Evolutionary conservation across 371 early-diverging fungal genomes (phyloP), one percentile per base, ranked within the genome.

Genomic region (Actinomortierella wolfii): DNA sequence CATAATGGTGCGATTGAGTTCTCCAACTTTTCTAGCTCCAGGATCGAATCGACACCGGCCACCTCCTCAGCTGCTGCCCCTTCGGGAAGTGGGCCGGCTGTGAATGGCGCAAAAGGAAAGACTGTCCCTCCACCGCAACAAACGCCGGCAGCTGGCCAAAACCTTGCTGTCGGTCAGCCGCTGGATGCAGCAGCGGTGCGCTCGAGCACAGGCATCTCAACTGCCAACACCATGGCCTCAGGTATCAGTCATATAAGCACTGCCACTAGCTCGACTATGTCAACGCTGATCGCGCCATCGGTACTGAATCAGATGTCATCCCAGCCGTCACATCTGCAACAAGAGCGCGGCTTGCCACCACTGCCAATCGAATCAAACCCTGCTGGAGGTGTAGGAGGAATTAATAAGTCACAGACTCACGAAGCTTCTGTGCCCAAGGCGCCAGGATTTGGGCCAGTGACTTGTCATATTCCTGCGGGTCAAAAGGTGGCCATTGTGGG

Each of bases 401-500:
- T 26, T 11, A 51, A 9, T n/a, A n/a, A 51, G 8, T n/a, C n/a
- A n/a, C n/a, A n/a, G n/a, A n/a, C 34, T 34, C 34, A 4, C 11
- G 34, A 34, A 24, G 40, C 18, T 8, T 28, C 18, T 9, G 24
- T 23, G 25, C 1, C 43, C 42, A 54, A 15, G 0, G 51, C 39
- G 18, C 20, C 29, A 21, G 63, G 57, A 24, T 67, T 73, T 29
- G 74, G 74, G n/a, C 74, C 74, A 28, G 55, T 73, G 2, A 66
- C 63, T 11, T 73, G 74, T 43, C 21, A 59, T 1, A 59, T 73
- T n/a, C 51, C 29, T 2, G 59, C 74, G 17, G 74, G 74, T 7
- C 67, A 73, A 45, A 73, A 67, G 57, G 50, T 73, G 49, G 74
- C 74, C 18, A 59, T 73, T 11, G 59, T 66, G 3, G 74, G 74